Evolutionary conservation across 2,329 filamentous ascomycete genomes (phyloP).

Genomic region (Aspergillus tanneri): DNA sequence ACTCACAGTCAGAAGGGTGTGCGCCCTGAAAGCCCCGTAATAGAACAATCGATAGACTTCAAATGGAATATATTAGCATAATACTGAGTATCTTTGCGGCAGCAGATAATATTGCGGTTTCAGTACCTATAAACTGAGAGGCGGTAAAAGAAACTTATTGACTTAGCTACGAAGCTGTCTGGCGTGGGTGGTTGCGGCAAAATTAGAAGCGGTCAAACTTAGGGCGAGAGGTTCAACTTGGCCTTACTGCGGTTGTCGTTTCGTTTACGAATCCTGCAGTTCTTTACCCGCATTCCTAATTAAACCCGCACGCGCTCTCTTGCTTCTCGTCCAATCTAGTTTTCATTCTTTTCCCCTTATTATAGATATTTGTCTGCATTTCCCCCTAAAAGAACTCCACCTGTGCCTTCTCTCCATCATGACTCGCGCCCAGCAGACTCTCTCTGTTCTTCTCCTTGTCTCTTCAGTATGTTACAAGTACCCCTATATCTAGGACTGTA

Average conservation of each 20-base stretch:
- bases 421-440: slow-evolving; percentile 91
- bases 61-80: too few species aligned
- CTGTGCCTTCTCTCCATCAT: slow-evolving; percentile 49
- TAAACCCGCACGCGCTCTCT: background rate
- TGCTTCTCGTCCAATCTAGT: background rate
- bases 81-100: too few species aligned
- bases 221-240: background rate
- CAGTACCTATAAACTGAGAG: too few species aligned
- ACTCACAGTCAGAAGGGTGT: too few species aligned
- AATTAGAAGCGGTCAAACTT: background rate
- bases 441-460: slow-evolving; percentile 82
- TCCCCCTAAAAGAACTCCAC: background rate
- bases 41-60: too few species aligned
- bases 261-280: too few species aligned
- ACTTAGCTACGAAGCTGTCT: background rate
- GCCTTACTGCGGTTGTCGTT: background rate
- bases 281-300: background rate
- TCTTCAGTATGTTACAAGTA: slow-evolving; percentile 66
- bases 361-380: background rate
- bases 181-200: background rate
- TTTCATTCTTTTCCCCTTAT: background rate
- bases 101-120: too few species aligned
- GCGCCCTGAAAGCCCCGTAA: too few species aligned
- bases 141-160: background rate
- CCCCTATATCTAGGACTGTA: slow-evolving; percentile 9